Percentiles rank a stretch among this genome's conserved stretches.
Evolutionary conservation across 805 yeast genomes (phyloP).

Genomic region (Starmerella floricola): DNA sequence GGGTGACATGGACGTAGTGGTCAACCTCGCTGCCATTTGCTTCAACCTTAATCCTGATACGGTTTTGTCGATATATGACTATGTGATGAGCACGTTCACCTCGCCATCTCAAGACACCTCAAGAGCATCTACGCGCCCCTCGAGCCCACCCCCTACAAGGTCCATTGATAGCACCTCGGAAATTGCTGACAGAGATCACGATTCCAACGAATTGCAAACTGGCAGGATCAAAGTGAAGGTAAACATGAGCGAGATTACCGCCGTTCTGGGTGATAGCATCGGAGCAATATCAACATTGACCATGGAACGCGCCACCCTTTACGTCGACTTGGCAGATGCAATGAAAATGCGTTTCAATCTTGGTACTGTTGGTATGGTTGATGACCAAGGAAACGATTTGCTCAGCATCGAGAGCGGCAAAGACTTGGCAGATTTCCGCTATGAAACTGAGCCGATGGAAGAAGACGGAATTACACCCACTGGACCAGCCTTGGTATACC

Average conservation of each 20-base stretch:
- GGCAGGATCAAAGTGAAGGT: conserved; percentile 46
- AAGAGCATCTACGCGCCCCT: neutral
- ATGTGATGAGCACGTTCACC: conserved; percentile 74
- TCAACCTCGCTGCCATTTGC: conserved; percentile 67
- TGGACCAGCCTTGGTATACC: conserved; percentile 41
- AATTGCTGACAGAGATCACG: neutral
- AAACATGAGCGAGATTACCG: conserved; percentile 56
- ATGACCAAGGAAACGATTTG: conserved; percentile 38
- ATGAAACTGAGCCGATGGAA: conserved; percentile 54
- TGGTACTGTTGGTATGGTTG: conserved; percentile 58
- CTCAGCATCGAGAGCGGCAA: conserved; percentile 76
- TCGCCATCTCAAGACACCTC: conserved; percentile 19
- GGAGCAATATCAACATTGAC: conserved; percentile 66
- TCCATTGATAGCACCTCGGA: no score
- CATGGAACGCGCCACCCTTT: conserved; percentile 59
- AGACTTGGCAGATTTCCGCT: conserved; percentile 66
- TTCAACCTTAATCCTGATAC: conserved; percentile 68
- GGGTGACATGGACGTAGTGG: conserved; percentile 58
- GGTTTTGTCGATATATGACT: conserved; percentile 64
- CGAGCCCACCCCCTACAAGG: neutral
- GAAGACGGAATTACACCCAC: conserved; percentile 28
- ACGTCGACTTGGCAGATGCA: conserved; percentile 58
- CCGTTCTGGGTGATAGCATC: conserved; percentile 73
- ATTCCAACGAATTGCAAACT: neutral
- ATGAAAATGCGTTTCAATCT: conserved; percentile 56